A percentile compares a stretch with the other conserved stretches of the same genome.
Evolutionary conservation across 805 yeast genomes (phyloP).

Genomic region (Middelhovenomyces tepae): DNA sequence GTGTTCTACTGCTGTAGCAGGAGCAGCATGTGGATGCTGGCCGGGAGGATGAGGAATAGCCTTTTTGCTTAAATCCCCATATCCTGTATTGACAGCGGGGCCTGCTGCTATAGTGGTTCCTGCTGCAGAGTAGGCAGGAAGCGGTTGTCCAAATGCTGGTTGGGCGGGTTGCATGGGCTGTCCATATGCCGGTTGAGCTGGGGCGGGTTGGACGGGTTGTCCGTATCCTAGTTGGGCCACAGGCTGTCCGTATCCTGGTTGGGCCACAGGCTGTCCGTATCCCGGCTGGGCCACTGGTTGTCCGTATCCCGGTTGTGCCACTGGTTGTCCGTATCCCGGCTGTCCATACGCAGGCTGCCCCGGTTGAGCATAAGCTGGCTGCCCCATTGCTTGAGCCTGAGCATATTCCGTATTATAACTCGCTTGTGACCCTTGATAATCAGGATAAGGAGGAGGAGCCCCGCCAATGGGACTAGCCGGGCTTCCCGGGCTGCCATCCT

Average conservation of each 20-base stretch:
- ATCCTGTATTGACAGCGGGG: conserved; percentile 3
- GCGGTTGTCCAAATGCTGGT: conserved; percentile 16
- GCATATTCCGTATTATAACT: too few species aligned
- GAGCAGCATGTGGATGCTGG: conserved; percentile 20
- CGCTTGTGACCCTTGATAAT: too few species aligned
- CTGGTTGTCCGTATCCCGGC: conserved; percentile 20
- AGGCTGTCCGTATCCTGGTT: conserved; percentile 13
- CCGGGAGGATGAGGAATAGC: too few species aligned
- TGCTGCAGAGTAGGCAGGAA: conserved; percentile 22
- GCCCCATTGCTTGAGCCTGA: too few species aligned
- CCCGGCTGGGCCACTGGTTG: conserved; percentile 15
- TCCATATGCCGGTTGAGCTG: conserved; percentile 11
- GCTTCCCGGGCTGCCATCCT: conserved; percentile 29
- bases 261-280: conserved; percentile 14
- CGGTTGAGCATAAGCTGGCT: conserved; percentile 21
- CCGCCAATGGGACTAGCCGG: conserved; percentile 30
- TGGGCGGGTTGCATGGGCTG: conserved; percentile 12
- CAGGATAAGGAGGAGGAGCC: conserved; percentile 9
- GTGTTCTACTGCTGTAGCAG: conserved; percentile 27
- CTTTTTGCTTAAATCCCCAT: conserved; percentile 1
- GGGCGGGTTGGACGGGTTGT: too few species aligned
- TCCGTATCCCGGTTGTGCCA: conserved; percentile 15
- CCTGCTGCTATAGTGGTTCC: conserved; percentile 22
- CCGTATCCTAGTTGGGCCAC: conserved; percentile 13
- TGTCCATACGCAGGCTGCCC: conserved; percentile 20